Evolutionary conservation across 441 rosid genomes (phyloP).

Genomic region (Brassica balearica): DNA sequence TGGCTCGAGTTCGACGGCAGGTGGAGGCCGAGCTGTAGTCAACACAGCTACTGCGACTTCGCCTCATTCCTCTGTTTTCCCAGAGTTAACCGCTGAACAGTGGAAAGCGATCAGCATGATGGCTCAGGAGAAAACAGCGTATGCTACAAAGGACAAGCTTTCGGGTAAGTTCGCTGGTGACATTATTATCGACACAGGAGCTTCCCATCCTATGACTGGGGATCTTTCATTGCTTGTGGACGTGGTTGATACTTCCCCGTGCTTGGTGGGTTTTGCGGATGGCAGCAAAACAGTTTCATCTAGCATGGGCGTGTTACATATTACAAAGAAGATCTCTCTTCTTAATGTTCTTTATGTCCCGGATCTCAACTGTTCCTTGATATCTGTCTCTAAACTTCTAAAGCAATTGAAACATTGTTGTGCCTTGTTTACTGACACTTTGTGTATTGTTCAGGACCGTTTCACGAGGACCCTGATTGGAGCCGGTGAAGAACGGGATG

Average conservation of each 20-base stretch:
- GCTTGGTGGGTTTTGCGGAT: neutral
- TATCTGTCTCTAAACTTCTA: neutral
- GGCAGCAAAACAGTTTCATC: neutral
- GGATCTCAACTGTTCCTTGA: neutral
- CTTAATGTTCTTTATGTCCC: neutral
- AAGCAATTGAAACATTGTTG: neutral
- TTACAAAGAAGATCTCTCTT: neutral
- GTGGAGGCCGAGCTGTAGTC: neutral
- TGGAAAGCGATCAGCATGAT: neutral
- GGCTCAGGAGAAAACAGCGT: neutral
- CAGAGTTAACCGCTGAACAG: neutral
- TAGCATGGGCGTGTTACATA: neutral
- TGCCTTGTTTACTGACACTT: neutral
- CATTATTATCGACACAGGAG: neutral
- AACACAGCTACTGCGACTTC: neutral
- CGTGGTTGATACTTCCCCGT: neutral
- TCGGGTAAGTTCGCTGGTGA: neutral
- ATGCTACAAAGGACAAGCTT: neutral
- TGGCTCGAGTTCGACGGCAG: neutral
- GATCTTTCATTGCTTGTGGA: neutral
- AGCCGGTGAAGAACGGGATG: neutral
- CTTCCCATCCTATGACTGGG: neutral
- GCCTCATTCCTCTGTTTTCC: neutral
- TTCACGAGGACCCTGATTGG: neutral
- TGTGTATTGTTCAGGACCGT: neutral